These are phyloP conservation scores for Wickerhamomyces strasburgensis DNA, from an alignment of 805 yeast genomes.

Conservation along the genomic window DNA sequence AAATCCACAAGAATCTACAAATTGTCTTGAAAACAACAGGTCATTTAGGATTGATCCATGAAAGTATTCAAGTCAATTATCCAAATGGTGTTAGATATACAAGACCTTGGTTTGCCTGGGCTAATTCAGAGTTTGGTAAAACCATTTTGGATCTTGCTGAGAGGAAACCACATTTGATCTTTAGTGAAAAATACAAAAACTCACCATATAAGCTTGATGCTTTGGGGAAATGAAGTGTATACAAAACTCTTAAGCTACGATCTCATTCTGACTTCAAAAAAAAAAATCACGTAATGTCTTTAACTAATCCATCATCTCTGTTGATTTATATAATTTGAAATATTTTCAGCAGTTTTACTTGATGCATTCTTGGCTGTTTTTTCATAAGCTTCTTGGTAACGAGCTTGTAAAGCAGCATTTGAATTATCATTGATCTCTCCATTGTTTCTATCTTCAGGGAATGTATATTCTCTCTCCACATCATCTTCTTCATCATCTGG, in stretches of 20 bases:
- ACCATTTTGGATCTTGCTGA: slow-evolving; percentile 73
- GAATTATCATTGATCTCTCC: slow-evolving; percentile 48
- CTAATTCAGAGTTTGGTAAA: slow-evolving; percentile 86
- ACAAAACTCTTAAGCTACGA: too few relatives aligned
- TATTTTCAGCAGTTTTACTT: slow-evolving; percentile 64
- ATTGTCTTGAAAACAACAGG: slow-evolving; percentile 58
- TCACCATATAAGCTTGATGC: slow-evolving; percentile 9
- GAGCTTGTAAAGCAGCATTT: slow-evolving; percentile 47
- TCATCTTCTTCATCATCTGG: slow-evolving; percentile 42
- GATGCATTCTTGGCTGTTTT: slow-evolving; percentile 55
- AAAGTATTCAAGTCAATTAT: slow-evolving; percentile 63
- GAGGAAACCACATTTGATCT: slow-evolving; percentile 68
- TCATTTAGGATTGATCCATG: slow-evolving; percentile 80
- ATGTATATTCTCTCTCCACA: slow-evolving; percentile 60
- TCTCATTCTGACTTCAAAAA: too few relatives aligned
- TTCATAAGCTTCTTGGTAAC: slow-evolving; percentile 72
- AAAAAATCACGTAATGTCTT: too few relatives aligned
- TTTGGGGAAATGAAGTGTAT: too few relatives aligned
- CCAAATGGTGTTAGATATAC: slow-evolving; percentile 48
- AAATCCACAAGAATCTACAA: slow-evolving; percentile 47
- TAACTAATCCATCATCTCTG: slow-evolving; percentile 3
- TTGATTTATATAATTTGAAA: slow-evolving; percentile 59
- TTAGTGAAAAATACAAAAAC: slow-evolving; percentile 36
- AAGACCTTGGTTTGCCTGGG: slow-evolving; percentile 93
- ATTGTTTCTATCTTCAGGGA: slow-evolving; percentile 56